Percentiles rank a stretch among this genome's conserved stretches.
These are phyloP conservation scores for Pseudofabraea citricarpa DNA, from an alignment of 2,329 filamentous ascomycete genomes.

Conservation along the genomic window DNA sequence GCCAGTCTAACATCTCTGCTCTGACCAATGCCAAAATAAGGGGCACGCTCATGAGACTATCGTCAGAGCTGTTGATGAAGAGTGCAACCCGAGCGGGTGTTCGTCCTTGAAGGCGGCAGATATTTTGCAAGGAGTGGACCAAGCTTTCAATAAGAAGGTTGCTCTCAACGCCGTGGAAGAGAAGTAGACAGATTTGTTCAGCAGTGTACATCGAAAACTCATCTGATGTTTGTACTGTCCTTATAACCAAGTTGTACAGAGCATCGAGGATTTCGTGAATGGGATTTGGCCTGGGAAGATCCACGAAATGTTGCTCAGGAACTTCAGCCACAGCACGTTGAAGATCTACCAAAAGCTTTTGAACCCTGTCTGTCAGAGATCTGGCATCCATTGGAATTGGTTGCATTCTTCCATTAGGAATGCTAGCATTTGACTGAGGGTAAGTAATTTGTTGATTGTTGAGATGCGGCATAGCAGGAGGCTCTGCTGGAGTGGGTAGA, in stretches of 20 bases:
- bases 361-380: slow-evolving; percentile 48
- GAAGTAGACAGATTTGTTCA: slow-evolving; percentile 51
- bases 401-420: slow-evolving; percentile 49
- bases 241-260: slow-evolving; percentile 57
- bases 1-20: slow-evolving; percentile 59
- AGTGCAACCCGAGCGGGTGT: slow-evolving; percentile 49
- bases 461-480: slow-evolving; percentile 45
- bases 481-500: slow-evolving; percentile 55
- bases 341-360: slow-evolving; percentile 54
- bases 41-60: slow-evolving; percentile 51
- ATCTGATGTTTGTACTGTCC: slow-evolving; percentile 56
- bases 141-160: slow-evolving; percentile 56
- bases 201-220: slow-evolving; percentile 55
- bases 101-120: slow-evolving; percentile 52
- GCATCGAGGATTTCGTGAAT: slow-evolving; percentile 60
- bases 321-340: slow-evolving; percentile 47
- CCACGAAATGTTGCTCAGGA: slow-evolving; percentile 54
- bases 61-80: slow-evolving; percentile 49
- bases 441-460: slow-evolving; percentile 51
- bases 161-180: slow-evolving; percentile 48
- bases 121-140: slow-evolving; percentile 55
- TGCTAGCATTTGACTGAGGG: slow-evolving; percentile 42
- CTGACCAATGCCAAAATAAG: slow-evolving; percentile 52
- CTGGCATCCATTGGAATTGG: slow-evolving; percentile 41
- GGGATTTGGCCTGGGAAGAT: slow-evolving; percentile 52